These are phyloP conservation scores for Marasmius fiardii DNA, from an alignment of 1,284 basidiomycete genomes.

Conservation along the genomic window DNA sequence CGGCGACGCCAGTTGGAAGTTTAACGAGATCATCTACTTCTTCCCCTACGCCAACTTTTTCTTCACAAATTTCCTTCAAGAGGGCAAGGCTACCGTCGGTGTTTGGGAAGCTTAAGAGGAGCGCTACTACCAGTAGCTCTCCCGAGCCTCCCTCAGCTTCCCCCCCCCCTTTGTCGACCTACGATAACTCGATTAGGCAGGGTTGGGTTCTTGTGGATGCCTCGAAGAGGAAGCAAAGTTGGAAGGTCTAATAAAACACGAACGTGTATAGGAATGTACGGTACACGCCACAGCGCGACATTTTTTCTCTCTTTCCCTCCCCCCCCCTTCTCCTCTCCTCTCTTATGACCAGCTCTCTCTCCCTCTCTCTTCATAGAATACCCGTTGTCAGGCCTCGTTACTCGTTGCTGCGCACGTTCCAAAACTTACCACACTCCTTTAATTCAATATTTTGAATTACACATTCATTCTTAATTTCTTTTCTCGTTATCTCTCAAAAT, in stretches of 20 bases:
- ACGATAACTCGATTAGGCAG: not conserved
- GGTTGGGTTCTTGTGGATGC: not conserved
- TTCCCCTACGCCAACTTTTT: too few species aligned
- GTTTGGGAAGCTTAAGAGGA: slow-evolving; percentile 1
- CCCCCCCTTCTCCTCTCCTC: not conserved
- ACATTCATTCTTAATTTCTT: not conserved
- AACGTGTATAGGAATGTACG: too few species aligned
- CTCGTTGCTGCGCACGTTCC: too few species aligned
- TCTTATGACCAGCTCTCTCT: not conserved
- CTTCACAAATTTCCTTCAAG: not conserved
- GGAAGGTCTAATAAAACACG: not conserved
- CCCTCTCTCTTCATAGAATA: too few species aligned
- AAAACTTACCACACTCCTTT: not conserved
- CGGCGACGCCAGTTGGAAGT: not conserved
- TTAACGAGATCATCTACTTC: too few species aligned
- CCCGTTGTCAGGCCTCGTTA: too few species aligned
- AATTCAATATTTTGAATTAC: not conserved
- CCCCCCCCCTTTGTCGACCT: too few species aligned
- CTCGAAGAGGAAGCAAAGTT: not conserved
- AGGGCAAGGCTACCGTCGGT: not conserved
- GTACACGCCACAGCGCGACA: too few species aligned
- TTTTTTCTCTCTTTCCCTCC: not conserved
- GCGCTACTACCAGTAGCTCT: not conserved
- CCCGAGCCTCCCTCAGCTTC: not conserved
- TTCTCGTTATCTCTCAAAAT: not conserved